These are phyloP conservation scores for Cicer cuneatum DNA, from an alignment of 306 rosid genomes.

Conservation along the genomic window DNA sequence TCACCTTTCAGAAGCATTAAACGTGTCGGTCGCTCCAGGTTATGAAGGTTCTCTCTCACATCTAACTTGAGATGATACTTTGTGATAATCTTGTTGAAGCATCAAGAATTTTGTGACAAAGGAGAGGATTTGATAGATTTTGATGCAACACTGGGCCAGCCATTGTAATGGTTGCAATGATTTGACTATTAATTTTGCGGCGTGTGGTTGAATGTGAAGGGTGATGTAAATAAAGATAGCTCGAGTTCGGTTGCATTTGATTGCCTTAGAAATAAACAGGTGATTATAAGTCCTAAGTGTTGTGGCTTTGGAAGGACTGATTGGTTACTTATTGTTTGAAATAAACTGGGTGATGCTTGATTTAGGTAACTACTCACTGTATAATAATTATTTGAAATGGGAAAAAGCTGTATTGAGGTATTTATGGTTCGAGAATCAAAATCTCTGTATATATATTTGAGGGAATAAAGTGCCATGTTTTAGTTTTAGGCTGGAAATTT, in stretches of 20 bases:
- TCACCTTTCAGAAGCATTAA: slow-evolving; percentile 62
- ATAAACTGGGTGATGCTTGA: slow-evolving; percentile 32
- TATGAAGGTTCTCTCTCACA: slow-evolving; percentile 47
- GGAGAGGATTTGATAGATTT: slow-evolving; percentile 41
- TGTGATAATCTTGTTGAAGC: slow-evolving; percentile 17
- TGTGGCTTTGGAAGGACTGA: not conserved
- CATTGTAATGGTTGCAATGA: slow-evolving; percentile 32
- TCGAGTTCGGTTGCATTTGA: slow-evolving; percentile 3
- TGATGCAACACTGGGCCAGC: slow-evolving; percentile 23
- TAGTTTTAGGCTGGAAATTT: slow-evolving; percentile 34
- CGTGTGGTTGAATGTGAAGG: slow-evolving; percentile 16
- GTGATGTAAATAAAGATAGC: slow-evolving; percentile 1
- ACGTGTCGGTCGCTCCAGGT: slow-evolving; percentile 71
- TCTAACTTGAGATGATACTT: slow-evolving; percentile 36
- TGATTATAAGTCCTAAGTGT: slow-evolving; percentile 36
- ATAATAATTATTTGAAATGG: slow-evolving; percentile 17
- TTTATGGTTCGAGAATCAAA: slow-evolving; percentile 28
- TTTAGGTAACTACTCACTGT: slow-evolving; percentile 26
- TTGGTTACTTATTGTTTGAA: slow-evolving; percentile 3
- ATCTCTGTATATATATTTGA: slow-evolving; percentile 30
- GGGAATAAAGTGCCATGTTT: slow-evolving; percentile 35
- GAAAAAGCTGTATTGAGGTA: slow-evolving; percentile 11
- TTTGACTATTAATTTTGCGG: slow-evolving; percentile 21
- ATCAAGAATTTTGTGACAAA: slow-evolving; percentile 39
- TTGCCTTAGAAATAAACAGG: slow-evolving; percentile 12